Base-by-base conservation (phyloP, 2,329 filamentous ascomycete genomes). In the Plenodomus tracheiphilus region DNA sequence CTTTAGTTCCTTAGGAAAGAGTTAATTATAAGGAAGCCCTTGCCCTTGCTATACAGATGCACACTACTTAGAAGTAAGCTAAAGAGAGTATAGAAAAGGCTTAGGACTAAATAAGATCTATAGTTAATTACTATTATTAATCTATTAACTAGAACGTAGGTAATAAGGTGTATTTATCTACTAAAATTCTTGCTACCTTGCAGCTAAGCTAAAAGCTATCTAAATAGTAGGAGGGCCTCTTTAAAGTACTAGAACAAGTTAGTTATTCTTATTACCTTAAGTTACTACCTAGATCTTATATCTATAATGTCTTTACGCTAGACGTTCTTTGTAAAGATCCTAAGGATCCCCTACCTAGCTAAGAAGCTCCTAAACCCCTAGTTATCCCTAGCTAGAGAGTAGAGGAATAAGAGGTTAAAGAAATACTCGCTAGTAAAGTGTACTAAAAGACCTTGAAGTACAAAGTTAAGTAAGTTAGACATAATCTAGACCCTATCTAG, bases 401-500 rank as follows among this genome's bases (percentile, higher is more conserved):
- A 28, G n/a, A 41, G 11, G 17, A 41, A 18, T 41, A 32, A 17
- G n/a, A 41, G 17, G 39, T 41, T 28, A 28, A 41, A 19, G 17
- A 41, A 28, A 41, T 41, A n/a, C 17, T 41, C 3, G 17, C 39
- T 18, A 41, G 39, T 28, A 41, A 41, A 28, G 4, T 41, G 4
- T 32, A 16, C 11, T 11, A 17, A 6, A 11, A 8, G 11, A 30
- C n/a, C 3, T 17, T 41, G 3, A 30, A 32, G 9, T 41, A 41
- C 18, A 16, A 17, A 17, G 25, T 32, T 16, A 41, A 18, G 6
- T 41, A 32, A 22, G 22, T 41, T 7, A 16, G 22, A n/a, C 18
- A 41, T 41, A 32, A 41, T 41, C 39, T 41, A 32, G 22, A 41
- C 16, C 17, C n/a, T 8, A 22, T 32, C 15, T 41, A 41, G 22